These are phyloP conservation scores for Ceratocystiopsis minuta DNA, from an alignment of 2,329 filamentous ascomycete species.

Conservation along the genomic window DNA sequence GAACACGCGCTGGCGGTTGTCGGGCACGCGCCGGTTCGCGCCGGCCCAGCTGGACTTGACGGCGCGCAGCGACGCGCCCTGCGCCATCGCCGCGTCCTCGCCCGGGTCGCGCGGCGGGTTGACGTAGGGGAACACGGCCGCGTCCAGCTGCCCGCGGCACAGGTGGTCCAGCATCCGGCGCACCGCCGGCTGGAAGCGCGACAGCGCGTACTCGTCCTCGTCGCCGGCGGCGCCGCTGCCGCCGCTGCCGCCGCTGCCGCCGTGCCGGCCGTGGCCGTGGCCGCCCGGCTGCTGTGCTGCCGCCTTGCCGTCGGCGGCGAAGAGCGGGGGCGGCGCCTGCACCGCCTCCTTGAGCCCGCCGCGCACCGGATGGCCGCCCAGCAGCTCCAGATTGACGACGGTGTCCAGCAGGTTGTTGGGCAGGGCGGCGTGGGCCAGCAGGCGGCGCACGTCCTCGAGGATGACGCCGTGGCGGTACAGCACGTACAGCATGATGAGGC, in stretches of 20 bases:
- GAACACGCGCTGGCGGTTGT: slow-evolving; percentile 79
- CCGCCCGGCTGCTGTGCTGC: slow-evolving; percentile 8
- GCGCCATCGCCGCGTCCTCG: slow-evolving; percentile 36
- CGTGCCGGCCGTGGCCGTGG: not conserved
- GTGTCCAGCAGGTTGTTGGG: slow-evolving; percentile 55
- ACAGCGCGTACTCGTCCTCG: slow-evolving; percentile 67
- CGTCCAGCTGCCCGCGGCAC: slow-evolving; percentile 48
- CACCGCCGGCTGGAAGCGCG: slow-evolving; percentile 65
- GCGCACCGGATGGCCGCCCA: slow-evolving; percentile 57
- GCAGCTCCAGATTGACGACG: slow-evolving; percentile 59
- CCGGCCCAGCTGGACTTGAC: slow-evolving; percentile 94
- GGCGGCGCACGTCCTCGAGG: slow-evolving; percentile 62
- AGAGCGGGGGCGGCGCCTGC: slow-evolving; percentile 47
- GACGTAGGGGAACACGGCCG: slow-evolving; percentile 50
- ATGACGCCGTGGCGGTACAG: slow-evolving; percentile 77
- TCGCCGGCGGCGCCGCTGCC: slow-evolving; percentile 20
- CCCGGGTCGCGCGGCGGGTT: slow-evolving; percentile 49
- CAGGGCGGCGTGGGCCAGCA: slow-evolving; percentile 68
- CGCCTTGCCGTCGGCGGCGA: slow-evolving; percentile 43
- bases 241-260: not conserved
- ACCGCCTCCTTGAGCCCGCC: slow-evolving; percentile 54
- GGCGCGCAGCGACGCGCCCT: slow-evolving; percentile 60
- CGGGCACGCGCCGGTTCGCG: slow-evolving; percentile 51
- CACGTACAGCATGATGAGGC: slow-evolving; percentile 70
- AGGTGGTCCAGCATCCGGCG: slow-evolving; percentile 69